Percentiles rank a stretch among this genome's conserved stretches.
Evolutionary conservation across 2,329 filamentous ascomycete species (phyloP).

Genomic region (Aspergillus proliferans): DNA sequence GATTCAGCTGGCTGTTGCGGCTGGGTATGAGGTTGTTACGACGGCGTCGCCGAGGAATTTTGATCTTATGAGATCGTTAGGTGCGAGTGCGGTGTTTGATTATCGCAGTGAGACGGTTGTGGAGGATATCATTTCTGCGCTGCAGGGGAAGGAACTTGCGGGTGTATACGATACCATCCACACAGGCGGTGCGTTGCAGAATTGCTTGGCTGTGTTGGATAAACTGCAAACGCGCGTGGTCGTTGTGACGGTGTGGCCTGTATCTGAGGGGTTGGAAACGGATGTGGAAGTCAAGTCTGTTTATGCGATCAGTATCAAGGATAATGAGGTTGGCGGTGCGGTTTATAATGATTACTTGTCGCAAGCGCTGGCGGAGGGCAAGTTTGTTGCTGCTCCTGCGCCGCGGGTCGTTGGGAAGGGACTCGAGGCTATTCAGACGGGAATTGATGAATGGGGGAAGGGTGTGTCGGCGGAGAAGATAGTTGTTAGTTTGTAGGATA

Average conservation of each 20-base stretch:
- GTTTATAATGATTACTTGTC: constrained; percentile 29
- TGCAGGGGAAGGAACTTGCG: constrained; percentile 9
- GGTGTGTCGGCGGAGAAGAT: neutral
- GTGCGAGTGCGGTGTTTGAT: constrained; percentile 41
- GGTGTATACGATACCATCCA: constrained; percentile 7
- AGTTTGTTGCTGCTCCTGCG: constrained; percentile 26
- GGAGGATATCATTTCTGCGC: constrained; percentile 4
- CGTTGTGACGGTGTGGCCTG: neutral
- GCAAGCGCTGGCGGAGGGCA: constrained; percentile 21
- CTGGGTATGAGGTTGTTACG: constrained; percentile 36
- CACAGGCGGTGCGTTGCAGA: neutral
- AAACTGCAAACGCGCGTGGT: neutral
- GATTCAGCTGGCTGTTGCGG: constrained; percentile 37
- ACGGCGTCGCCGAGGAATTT: constrained; percentile 38
- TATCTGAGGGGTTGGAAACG: neutral
- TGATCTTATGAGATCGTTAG: constrained; percentile 37
- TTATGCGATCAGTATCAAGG: neutral
- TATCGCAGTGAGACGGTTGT: constrained; percentile 25
- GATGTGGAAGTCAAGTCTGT: neutral
- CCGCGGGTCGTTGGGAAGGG: constrained; percentile 23
- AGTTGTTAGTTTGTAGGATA: neutral
- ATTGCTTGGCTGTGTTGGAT: neutral
- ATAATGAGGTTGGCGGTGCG: constrained; percentile 20
- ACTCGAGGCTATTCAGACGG: neutral
- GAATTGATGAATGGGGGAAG: neutral